Percentiles rank a stretch among this genome's conserved stretches.
Conservation (phyloP, 805 yeast genomes). For the Yamadazyma akitaensis region DNA sequence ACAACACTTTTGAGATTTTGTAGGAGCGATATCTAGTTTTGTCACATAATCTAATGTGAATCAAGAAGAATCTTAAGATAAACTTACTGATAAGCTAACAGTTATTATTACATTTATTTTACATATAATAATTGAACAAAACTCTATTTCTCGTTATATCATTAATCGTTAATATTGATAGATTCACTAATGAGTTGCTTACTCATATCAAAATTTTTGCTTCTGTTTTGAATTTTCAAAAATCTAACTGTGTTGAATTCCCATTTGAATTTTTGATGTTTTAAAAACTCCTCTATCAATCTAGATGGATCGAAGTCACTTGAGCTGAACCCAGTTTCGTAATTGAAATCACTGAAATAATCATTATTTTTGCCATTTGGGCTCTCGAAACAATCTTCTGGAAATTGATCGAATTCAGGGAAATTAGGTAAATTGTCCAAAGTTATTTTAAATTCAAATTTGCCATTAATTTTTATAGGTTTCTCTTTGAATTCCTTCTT, state of each 20-base stretch:
- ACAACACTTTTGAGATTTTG: too few species aligned
- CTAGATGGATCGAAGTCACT: constrained; percentile 11
- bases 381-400: constrained; percentile 6
- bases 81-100: background rate
- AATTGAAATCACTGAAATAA: constrained; percentile 7
- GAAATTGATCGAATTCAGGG: constrained; percentile 15
- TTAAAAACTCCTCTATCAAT: constrained; percentile 11
- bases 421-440: constrained; percentile 19
- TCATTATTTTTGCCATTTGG: background rate
- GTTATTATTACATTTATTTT: background rate
- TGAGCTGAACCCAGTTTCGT: constrained; percentile 9
- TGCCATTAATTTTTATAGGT: constrained; percentile 7
- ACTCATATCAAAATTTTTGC: constrained; percentile 10
- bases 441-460: constrained; percentile 10
- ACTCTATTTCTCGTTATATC: constrained; percentile 1
- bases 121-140: background rate
- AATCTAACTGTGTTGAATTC: constrained; percentile 12
- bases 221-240: constrained; percentile 7
- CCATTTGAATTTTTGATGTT: constrained; percentile 14
- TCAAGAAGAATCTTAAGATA: too few species aligned
- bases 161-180: constrained; percentile 3
- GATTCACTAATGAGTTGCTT: constrained; percentile 8
- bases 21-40: too few species aligned
- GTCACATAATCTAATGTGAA: too few species aligned
- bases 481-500: constrained; percentile 14